phyloP scores from a whole-genome alignment of 2,329 filamentous ascomycete genomes.

The Moelleriella libera region DNA sequence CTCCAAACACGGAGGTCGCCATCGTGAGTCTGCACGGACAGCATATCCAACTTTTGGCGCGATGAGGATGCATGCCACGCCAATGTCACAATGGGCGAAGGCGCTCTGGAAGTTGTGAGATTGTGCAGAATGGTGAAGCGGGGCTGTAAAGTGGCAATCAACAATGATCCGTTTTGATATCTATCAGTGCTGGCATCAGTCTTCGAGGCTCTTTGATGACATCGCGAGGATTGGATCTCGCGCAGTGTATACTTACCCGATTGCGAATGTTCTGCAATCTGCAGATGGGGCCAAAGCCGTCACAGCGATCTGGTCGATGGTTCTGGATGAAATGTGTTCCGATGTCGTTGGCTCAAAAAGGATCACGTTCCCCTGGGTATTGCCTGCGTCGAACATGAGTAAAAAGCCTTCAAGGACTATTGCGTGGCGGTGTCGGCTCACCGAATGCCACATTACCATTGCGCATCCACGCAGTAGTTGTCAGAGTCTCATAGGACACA shows the following conservation, averaged over 20 bases:
- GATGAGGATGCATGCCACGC: constrained; percentile 95
- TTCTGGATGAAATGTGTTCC: constrained; percentile 82
- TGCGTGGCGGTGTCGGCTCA: constrained; percentile 27
- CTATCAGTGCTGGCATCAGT: constrained; percentile 28
- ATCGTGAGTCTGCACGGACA: constrained; percentile 82
- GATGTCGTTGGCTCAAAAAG: constrained; percentile 87
- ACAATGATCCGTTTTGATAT: constrained; percentile 86
- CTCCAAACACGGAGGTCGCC: constrained; percentile 95
- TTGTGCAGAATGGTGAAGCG: constrained; percentile 92
- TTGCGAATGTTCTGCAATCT: constrained; percentile 89
- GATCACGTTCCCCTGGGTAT: constrained; percentile 83
- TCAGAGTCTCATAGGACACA: constrained; percentile 75
- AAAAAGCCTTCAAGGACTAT: background rate
- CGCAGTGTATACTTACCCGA: constrained; percentile 51
- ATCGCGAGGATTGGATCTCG: background rate
- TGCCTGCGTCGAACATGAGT: constrained; percentile 42
- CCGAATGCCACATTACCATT: constrained; percentile 96
- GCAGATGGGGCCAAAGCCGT: constrained; percentile 81
- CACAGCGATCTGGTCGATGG: constrained; percentile 82
- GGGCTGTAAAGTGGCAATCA: constrained; percentile 80
- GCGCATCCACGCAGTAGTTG: constrained; percentile 84
- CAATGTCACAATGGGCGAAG: constrained; percentile 75
- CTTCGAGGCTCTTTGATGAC: background rate
- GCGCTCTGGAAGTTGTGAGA: constrained; percentile 66
- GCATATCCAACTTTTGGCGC: constrained; percentile 94